Base-by-base conservation (phyloP, 1,139 yeast species). In the Geotrichum klebahnii region DNA sequence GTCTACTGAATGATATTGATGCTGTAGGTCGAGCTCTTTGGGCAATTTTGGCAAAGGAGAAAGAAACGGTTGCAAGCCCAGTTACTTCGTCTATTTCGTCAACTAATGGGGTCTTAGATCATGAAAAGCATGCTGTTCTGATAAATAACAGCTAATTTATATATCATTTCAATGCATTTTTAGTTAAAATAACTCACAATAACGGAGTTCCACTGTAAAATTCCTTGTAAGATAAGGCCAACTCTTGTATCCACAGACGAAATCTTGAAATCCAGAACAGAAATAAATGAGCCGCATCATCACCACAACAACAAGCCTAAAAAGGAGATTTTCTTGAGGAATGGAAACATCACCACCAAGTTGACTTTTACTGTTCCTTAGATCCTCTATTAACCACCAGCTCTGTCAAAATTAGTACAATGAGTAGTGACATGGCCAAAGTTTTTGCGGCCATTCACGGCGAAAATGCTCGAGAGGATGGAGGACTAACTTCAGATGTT, bases 11-110 rank as follows among this genome's bases (percentile, higher is more conserved):
- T 0, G 96, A 89, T 66, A 63, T 84, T 23, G 79, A 77, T 34
- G 79, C 81, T 1, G 79, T 88, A 69, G 94, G 86, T 0, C 73
- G 75, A 51, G 95, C 94, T 0, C 69, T 89, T 50, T 63, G 72
- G 45, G 81, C 87, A 0, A 74, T 88, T 16, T 56, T 67, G 20
- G 62, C 57, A 4, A 60, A 54, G 19, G 70, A 66, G 44, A 40
- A 51, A 34, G 41, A 42, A 14, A n/a, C 17, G 23, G n/a, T 34
- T 14, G 9, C 14, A 12, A 22, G 20, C 22, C 8, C 8, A 5
- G 6, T 17, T 14, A 9, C 41, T 17, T 5, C 20, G 38, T 12
- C 8, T 8, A 6, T 16, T 34, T 5, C 17, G n/a, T n/a, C n/a
- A n/a, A n/a, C n/a, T n/a, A 5, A 34, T 9, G 20, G 12, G 5